Conservation (phyloP, 2,329 filamentous ascomycete species). For the Alternaria dauci region DNA sequence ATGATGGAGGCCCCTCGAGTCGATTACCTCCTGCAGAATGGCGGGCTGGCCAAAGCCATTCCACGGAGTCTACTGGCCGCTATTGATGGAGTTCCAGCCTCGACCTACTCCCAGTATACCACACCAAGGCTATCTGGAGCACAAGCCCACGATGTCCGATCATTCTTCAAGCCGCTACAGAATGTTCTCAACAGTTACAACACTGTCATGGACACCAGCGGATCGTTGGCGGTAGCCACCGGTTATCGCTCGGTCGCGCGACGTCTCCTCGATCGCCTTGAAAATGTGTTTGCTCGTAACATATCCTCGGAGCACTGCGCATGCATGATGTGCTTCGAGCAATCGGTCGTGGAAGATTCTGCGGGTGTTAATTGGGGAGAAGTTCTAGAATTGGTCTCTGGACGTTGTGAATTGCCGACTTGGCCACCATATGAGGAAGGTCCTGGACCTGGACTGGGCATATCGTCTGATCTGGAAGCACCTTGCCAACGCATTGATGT, state of each 20-base stretch:
- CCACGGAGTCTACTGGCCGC: conserved; percentile 77
- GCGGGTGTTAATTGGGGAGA: conserved; percentile 91
- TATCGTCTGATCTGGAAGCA: conserved; percentile 58
- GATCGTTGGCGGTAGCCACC: conserved; percentile 92
- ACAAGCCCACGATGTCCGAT: conserved; percentile 67
- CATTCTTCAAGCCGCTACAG: conserved; percentile 83
- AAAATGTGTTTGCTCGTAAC: conserved; percentile 93
- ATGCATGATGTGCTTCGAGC: conserved; percentile 80
- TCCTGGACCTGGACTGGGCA: conserved; percentile 65
- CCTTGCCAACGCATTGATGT: conserved; percentile 85
- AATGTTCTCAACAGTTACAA: conserved; percentile 86
- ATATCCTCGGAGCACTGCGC: conserved; percentile 85
- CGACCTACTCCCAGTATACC: conserved; percentile 66
- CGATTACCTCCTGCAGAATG: conserved; percentile 90
- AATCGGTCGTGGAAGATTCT: conserved; percentile 53
- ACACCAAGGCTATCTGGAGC: conserved; percentile 60
- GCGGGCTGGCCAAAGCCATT: conserved; percentile 76
- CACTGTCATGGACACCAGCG: conserved; percentile 80
- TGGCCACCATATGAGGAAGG: conserved; percentile 82
- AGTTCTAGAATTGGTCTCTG: conserved; percentile 90
- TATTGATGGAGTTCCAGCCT: conserved; percentile 63
- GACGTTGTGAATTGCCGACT: conserved; percentile 80
- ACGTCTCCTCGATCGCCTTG: conserved; percentile 84
- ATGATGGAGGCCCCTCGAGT: conserved; percentile 77
- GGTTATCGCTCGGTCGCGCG: conserved; percentile 95